Evolutionary conservation across 73 alveolate species (phyloP).

Genomic region (Durusdinium trenchii): DNA sequence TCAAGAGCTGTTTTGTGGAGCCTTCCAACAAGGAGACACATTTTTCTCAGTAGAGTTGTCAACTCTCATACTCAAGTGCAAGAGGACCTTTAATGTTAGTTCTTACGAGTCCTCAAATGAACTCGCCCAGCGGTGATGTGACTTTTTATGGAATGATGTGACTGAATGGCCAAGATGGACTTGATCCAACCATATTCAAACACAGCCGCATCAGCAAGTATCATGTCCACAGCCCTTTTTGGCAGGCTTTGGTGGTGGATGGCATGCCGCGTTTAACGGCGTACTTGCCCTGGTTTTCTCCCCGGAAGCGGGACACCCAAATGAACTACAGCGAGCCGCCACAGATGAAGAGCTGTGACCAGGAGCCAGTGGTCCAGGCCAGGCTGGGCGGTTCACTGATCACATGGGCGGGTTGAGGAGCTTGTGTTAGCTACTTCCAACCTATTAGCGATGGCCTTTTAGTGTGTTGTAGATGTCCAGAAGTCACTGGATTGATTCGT

Average conservation of each 20-base stretch:
- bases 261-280: constrained; percentile 9
- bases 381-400: background rate
- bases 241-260: background rate
- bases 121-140: too few relatives aligned
- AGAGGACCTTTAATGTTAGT: too few relatives aligned
- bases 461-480: background rate
- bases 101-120: too few relatives aligned
- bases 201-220: too few relatives aligned
- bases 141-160: too few relatives aligned
- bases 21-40: constrained; percentile 73
- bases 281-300: background rate
- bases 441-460: background rate
- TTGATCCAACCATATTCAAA: too few relatives aligned
- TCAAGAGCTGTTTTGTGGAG: constrained; percentile 61
- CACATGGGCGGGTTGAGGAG: too few relatives aligned
- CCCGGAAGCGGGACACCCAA: background rate
- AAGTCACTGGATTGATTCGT: background rate
- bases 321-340: background rate
- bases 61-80: too few relatives aligned
- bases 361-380: background rate
- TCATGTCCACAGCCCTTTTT: too few relatives aligned
- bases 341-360: background rate
- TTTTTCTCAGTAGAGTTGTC: too few relatives aligned
- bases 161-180: too few relatives aligned
- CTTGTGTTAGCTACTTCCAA: background rate